Percentiles rank a stretch among this genome's conserved stretches.
phyloP scores from a whole-genome alignment of 1,139 yeast species.

The Candida freyschussii region DNA sequence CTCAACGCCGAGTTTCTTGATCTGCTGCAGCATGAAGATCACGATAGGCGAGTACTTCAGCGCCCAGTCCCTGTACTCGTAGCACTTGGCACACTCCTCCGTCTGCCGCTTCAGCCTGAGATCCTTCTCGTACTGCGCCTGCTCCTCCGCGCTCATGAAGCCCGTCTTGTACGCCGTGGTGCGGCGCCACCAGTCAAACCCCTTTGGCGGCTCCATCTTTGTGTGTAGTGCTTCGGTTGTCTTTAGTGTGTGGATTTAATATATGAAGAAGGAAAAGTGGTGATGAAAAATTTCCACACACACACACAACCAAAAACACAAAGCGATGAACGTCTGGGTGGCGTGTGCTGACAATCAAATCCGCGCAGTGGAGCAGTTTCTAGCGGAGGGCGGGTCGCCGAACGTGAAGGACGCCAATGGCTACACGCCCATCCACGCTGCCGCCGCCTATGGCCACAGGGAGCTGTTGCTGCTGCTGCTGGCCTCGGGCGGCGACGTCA shows the following conservation, averaged over 20 bases:
- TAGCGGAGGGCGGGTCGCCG: constrained; percentile 53
- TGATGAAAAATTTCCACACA: constrained; percentile 1
- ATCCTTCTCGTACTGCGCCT: constrained; percentile 55
- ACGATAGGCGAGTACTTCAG: constrained; percentile 80
- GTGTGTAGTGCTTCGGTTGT: too few species aligned
- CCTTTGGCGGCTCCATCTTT: constrained; percentile 24
- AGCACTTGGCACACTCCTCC: constrained; percentile 63
- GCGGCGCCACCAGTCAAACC: constrained; percentile 82
- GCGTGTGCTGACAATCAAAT: constrained; percentile 86
- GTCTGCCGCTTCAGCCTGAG: constrained; percentile 37
- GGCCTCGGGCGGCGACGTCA: constrained; percentile 65
- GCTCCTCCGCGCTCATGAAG: constrained; percentile 52
- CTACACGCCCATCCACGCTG: constrained; percentile 94
- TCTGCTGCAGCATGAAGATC: constrained; percentile 80
- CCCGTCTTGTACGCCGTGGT: constrained; percentile 72
- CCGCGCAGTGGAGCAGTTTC: constrained; percentile 49
- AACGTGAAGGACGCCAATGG: constrained; percentile 87
- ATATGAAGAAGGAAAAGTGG: background rate
- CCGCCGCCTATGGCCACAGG: constrained; percentile 84
- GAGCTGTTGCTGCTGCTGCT: constrained; percentile 61
- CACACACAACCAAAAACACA: constrained; percentile 29
- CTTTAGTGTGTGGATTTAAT: too few species aligned
- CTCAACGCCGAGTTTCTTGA: constrained; percentile 58
- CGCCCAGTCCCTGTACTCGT: constrained; percentile 75
- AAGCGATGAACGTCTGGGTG: constrained; percentile 68